Base-by-base conservation (phyloP, 805 yeast genomes). In the Yamadazyma endophytica region DNA sequence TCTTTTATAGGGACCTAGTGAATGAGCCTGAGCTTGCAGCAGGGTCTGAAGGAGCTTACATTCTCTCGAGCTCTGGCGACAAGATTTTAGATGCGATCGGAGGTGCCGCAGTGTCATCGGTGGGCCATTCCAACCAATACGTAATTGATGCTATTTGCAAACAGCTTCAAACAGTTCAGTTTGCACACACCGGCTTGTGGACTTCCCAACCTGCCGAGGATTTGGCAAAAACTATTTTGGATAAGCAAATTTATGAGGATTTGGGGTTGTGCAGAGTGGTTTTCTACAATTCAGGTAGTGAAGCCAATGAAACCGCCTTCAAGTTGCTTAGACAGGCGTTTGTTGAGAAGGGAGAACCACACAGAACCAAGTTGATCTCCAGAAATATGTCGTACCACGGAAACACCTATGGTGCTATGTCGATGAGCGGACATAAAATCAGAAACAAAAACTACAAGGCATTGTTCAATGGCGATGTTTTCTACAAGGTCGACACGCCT, bases 231-330 rank as follows among this genome's bases (percentile, higher is more conserved):
- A 64, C 58, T 73, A 77, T 50, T 29, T 53, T 64, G 37, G 61
- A 58, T 5, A 9, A 20, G 5, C 48, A 53, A 26, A 16, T 28
- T 59, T n/a, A n/a, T n/a, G 19, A 69, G 12, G 43, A 55, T 24
- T 58, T 53, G 24, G 64, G 56, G 6, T 66, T 64, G 37, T 42
- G 53, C 3, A 55, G 68, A 16, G 72, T 67, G 9, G 37, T 64
- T 28, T 58, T 84, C 39, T 72, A 77, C 41, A 81, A 81, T 44
- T 75, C 85, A 2, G 94, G 94, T 31, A 70, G 88, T 28, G 62
- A 58, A 31, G 49, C 58, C 13, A 56, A 51, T 31, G 58, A 58
- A 31, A 52, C 53, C 25, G 60, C 64, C 8, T 49, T 56, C 17
- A 56, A 58, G 33, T 40, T 58, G 26, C 58, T 54, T 14, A 54